Base-by-base conservation (phyloP, 202 grass and related monocot genomes). In the Schoenoplectus triqueter region DNA sequence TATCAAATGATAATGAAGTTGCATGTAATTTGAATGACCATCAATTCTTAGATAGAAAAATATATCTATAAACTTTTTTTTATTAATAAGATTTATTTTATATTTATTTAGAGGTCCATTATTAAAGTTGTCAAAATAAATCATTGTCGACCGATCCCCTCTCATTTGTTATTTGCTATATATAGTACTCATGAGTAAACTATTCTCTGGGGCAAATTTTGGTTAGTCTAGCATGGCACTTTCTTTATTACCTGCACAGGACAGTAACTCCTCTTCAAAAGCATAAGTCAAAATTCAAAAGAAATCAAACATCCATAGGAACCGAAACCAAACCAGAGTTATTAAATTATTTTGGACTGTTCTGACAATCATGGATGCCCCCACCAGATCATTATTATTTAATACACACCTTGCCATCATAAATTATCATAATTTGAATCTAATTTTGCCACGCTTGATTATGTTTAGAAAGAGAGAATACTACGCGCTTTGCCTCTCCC, bases 251-350 rank as follows among this genome's bases (percentile, higher is more conserved):
- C 59, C 10, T 47, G 44, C 46, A 81, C 10, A 48, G 19, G 64
- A 62, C 66, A 83, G 51, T 22, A 70, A 55, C 81, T 83, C 65
- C 80, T 83, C 61, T 50, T 44, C 46, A 56, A 57, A 83, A 83
- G 81, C 64, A 83, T 31, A 83, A 83, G 81, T 83, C 64, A 83
- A 83, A 70, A 59, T 83, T 69, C 21, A 68, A 83, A 41, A 69
- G 17, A 69, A 67, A 69, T 83, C 64, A 83, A 83, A 83, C 46
- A 83, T 83, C 48, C 66, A 83, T 65, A 83, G 65, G 7, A 57
- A 83, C 48, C 65, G 71, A 83, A 60, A 83, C 81, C 81, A 83
- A 55, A 65, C 64, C 65, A 83, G 19, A 44, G 22, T 18, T 40
- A 83, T 71, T 83, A 59, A 83, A 42, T 83, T 69, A 49, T 13